Percentiles rank a stretch among this genome's conserved stretches.
Evolutionary conservation across 2,329 filamentous ascomycete species (phyloP).

Genomic region (Trichoderma citrinoviride): DNA sequence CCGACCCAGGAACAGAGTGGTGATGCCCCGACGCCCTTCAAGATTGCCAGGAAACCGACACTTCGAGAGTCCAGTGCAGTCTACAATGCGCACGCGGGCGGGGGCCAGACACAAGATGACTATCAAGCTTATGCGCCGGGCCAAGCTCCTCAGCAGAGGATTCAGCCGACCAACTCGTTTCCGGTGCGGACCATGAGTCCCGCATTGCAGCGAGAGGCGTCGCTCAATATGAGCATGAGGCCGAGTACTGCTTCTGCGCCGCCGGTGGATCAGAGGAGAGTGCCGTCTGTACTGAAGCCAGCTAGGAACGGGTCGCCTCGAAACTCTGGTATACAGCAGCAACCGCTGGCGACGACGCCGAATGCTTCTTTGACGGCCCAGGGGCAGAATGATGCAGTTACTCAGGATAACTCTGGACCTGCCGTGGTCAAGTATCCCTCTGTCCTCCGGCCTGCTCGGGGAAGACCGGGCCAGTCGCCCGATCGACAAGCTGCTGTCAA

Average conservation of each 20-base stretch:
- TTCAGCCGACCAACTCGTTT: slow-evolving; percentile 20
- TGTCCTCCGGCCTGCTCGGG: slow-evolving; percentile 24
- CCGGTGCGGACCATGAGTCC: slow-evolving; percentile 24
- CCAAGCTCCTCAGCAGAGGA: slow-evolving; percentile 1
- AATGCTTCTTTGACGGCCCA: background rate
- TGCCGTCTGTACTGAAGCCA: background rate
- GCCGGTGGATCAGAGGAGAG: background rate
- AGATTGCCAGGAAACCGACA: slow-evolving; percentile 25
- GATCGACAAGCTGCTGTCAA: background rate
- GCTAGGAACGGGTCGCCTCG: background rate
- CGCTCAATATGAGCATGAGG: slow-evolving; percentile 10
- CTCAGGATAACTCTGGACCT: background rate
- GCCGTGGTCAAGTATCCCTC: slow-evolving; percentile 24
- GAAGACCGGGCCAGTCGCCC: slow-evolving; percentile 9
- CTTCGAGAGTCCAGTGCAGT: slow-evolving; percentile 5
- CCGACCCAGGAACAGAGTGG: background rate
- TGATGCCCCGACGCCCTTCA: background rate
- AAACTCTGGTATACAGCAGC: background rate
- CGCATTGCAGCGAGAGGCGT: slow-evolving; percentile 8
- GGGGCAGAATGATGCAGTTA: background rate
- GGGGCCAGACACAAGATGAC: background rate
- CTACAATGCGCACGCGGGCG: background rate
- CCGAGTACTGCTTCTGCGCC: background rate
- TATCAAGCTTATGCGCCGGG: slow-evolving; percentile 25
- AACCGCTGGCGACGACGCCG: background rate